Base-by-base conservation (phyloP, 345 rosid genomes). In the Ailanthus altissimus region DNA sequence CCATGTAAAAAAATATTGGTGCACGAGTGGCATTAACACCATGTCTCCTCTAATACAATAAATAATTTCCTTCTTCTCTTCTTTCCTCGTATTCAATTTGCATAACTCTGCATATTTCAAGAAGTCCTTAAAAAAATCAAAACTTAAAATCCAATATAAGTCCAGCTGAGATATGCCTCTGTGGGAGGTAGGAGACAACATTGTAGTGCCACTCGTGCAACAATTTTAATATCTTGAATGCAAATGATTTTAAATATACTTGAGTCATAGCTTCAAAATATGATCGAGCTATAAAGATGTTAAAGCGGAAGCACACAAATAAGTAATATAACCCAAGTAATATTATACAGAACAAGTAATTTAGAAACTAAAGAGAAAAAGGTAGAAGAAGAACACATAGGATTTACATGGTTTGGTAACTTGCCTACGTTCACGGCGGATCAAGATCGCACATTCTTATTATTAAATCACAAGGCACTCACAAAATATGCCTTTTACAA, bases 21-120 rank as follows among this genome's bases (percentile, higher is more conserved):
- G 10, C 67, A 73, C 11, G 67, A 73, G 67, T 54, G 74, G 11
- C 50, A 38, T 71, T 54, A 54, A 54, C 59, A 12, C 47, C 23
- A 1, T 71, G 36, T 54, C 63, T 71, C 74, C 72, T 43, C n/a
- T 46, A 21, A 50, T 12, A 21, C 38, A 46, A 67, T 21, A 45
- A 67, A 67, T 53, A 67, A 67, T 20, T 12, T 46, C 14, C 16
- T 46, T 67, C 50, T 21, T 28, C 67, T 32, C n/a, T n/a, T n/a
- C n/a, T n/a, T n/a, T 62, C 13, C 45, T 10, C 65, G 18, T 18
- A 61, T 28, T 61, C 14, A 61, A 26, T 32, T 60, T 28, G 23
- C 25, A 61, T 20, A 13, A 32, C 8, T n/a, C 8, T 42, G 23
- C 28, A 65, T 8, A n/a, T 42, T 42, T 61, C 40, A 61, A 61